Percentiles rank a stretch among this genome's conserved stretches.
Conservation (phyloP, 257 asterid species). For the Solanum ossicruentum region DNA sequence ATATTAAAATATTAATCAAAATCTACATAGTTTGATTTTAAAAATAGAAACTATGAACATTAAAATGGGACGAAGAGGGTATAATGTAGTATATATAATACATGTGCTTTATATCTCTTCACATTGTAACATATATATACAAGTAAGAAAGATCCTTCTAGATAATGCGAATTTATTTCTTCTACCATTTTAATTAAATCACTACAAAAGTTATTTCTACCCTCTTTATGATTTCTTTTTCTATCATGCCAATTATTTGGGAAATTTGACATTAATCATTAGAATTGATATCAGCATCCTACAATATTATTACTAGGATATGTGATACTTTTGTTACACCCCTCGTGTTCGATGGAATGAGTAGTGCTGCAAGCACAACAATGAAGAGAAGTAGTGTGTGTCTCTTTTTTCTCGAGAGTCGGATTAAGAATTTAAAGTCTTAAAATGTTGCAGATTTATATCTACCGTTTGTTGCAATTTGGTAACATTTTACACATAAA, state of each 20-base stretch:
- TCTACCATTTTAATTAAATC: not conserved
- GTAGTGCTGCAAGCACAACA: not conserved
- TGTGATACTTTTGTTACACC: not conserved
- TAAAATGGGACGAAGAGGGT: not conserved
- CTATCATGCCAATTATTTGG: not conserved
- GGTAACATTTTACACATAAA: too few relatives aligned
- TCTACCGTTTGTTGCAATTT: too few relatives aligned
- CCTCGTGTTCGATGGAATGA: not conserved
- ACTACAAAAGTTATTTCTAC: not conserved
- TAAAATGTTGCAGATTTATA: too few relatives aligned
- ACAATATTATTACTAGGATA: not conserved
- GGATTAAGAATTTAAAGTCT: not conserved
- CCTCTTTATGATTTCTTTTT: too few relatives aligned
- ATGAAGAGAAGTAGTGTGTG: not conserved
- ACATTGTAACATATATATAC: not conserved
- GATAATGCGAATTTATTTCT: not conserved
- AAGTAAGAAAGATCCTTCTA: not conserved
- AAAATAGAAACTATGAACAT: too few relatives aligned
- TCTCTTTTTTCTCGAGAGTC: not conserved
- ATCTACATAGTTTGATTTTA: too few relatives aligned
- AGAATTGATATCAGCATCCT: not conserved
- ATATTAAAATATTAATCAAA: too few relatives aligned
- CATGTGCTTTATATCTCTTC: not conserved
- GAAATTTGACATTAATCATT: not conserved
- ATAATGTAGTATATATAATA: not conserved